Evolutionary conservation across 164 flowering plant species (phyloP), one percentile per base, ranked within the genome.

Genomic region (Chloranthus sessilifolius): DNA sequence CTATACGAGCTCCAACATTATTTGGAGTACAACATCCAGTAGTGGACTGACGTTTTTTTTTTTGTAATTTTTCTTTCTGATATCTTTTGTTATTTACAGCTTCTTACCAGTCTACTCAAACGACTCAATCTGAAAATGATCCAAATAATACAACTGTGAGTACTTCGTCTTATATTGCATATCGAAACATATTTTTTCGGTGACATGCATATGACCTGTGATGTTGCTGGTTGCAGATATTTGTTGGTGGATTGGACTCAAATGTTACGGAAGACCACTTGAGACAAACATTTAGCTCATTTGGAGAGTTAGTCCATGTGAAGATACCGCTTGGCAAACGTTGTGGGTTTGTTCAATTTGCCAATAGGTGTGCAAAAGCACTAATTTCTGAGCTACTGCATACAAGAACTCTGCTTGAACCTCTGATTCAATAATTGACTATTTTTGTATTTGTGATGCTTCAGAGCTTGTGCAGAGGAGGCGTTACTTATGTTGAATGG

Each of bases 341-440:
- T 26, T 90, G 97, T 63, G 97, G 95, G 1, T 86, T 90, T 76
- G 97, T 90, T 59, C 95, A 90, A 52, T 89, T 75, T 74, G 74
- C 81, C 39, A 80, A 74, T 42, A 82, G 90, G 97, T 82, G 53
- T 38, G 62, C 36, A 7, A 28, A 21, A n/a, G n/a, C n/a, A n/a
- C n/a, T n/a, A n/a, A n/a, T n/a, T n/a, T n/a, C n/a, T n/a, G n/a
- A n/a, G n/a, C n/a, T n/a, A n/a, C n/a, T n/a, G n/a, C n/a, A n/a
- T n/a, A n/a, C n/a, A n/a, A n/a, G n/a, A n/a, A n/a, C n/a, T n/a
- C n/a, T n/a, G n/a, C n/a, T n/a, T n/a, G n/a, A n/a, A n/a, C n/a
- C n/a, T n/a, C n/a, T n/a, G n/a, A n/a, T n/a, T n/a, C n/a, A n/a
- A n/a, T n/a, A n/a, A n/a, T n/a, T n/a, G n/a, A n/a, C n/a, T n/a